Evolutionary conservation across 352 stramenopile genomes (phyloP), one percentile per base, ranked within the genome.

Genomic region (Phytophthora fragariae): DNA sequence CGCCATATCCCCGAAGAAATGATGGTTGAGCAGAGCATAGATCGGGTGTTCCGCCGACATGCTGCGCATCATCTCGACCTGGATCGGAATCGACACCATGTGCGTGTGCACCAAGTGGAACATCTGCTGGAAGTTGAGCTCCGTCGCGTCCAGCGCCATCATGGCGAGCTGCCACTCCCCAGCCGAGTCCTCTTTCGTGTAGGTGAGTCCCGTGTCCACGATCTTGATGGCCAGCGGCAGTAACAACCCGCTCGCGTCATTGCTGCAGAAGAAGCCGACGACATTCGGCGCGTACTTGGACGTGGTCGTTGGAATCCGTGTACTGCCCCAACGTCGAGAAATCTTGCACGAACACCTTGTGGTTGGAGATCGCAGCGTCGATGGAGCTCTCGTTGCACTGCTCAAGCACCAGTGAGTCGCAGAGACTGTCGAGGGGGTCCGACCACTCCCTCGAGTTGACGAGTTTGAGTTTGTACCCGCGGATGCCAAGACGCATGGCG

Each of bases 11-110:
- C 59, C 55, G 9, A 71, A 73, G 19, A 81, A 70, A 64, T 88
- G 81, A 24, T 84, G 72, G 64, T 76, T 57, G 9, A 88, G 56
- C 37, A 88, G 62, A 14, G 72, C 74, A 31, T 81, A 73, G 50
- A 88, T 67, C 15, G 81, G 76, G 57, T 86, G 81, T 0, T 76
- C 54, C 6, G 33, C 35, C 0, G 68, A 66, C 72, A 86, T 81
- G 12, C 62, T 77, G 5, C 82, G 77, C 27, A 82, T 76, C 49
- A 83, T 68, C 59, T 85, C 82, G n/a, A 85, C 77, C 11, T 81
- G 79, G 33, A 86, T 76, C 27, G 79, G 79, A 3, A 81, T 75
- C 0, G 58, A 75, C 31, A 86, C 56, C 39, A 74, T 53, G 59
- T 80, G 76, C 31, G 71, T 73, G 54, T 80, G 60, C 11, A 75